Evolutionary conservation across 345 rosid genomes (phyloP).

Genomic region (Microcos paniculata): DNA sequence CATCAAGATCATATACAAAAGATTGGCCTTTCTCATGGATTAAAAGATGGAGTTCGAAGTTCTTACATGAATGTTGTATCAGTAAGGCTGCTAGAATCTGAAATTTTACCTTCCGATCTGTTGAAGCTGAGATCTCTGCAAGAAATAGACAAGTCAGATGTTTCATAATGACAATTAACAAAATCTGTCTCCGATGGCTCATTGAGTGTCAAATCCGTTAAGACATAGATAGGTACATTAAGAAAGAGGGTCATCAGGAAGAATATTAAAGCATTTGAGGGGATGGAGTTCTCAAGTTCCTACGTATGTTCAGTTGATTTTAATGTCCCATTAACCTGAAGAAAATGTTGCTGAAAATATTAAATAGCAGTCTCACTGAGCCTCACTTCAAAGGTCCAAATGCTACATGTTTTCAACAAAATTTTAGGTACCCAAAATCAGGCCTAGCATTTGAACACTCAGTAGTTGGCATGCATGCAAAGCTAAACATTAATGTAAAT

Average conservation of each 20-base stretch:
- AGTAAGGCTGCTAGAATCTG: constrained; percentile 23
- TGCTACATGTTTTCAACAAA: too few species aligned
- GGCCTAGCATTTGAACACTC: too few species aligned
- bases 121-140: constrained; percentile 60
- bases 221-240: neutral
- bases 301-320: too few species aligned
- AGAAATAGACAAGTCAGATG: neutral
- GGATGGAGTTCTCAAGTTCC: too few species aligned
- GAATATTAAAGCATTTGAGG: too few species aligned
- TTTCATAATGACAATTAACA: neutral
- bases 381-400: too few species aligned
- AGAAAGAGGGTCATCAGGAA: neutral
- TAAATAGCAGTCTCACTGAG: too few species aligned
- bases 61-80: constrained; percentile 39
- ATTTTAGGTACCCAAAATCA: too few species aligned
- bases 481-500: neutral
- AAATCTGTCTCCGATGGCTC: neutral
- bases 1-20: neutral
- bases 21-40: neutral
- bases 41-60: neutral
- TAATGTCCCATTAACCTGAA: too few species aligned
- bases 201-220: neutral
- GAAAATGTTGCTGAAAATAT: too few species aligned
- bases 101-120: constrained; percentile 42
- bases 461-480: too few species aligned